phyloP scores from a whole-genome alignment of 1,284 basidiomycete genomes.

The Tremellales sp. region DNA sequence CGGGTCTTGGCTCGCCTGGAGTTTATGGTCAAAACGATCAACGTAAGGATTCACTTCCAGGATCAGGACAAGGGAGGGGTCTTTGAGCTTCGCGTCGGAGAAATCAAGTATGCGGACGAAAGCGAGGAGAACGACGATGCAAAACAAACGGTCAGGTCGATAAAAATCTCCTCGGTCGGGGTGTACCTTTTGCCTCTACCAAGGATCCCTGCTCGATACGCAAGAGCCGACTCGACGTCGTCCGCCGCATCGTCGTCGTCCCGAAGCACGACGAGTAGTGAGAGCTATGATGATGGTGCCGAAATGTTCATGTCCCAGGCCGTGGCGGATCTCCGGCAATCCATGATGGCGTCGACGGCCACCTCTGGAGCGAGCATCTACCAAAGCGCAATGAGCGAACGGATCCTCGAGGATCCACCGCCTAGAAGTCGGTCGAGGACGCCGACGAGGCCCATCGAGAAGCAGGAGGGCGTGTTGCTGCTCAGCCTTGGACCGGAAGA shows the following conservation, averaged over 20 bases:
- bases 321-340: slow-evolving; percentile 50
- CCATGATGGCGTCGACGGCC: slow-evolving; percentile 17
- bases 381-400: slow-evolving; percentile 22
- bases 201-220: background rate
- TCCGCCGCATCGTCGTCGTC: slow-evolving; percentile 22
- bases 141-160: slow-evolving; percentile 18
- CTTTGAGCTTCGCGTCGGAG: slow-evolving; percentile 40
- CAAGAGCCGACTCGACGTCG: slow-evolving; percentile 3
- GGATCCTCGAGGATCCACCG: slow-evolving; percentile 14
- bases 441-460: slow-evolving; percentile 4
- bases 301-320: slow-evolving; percentile 53
- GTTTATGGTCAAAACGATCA: slow-evolving; percentile 66
- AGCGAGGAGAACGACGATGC: slow-evolving; percentile 7
- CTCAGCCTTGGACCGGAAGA: slow-evolving; percentile 41
- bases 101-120: slow-evolving; percentile 44
- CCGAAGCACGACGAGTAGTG: slow-evolving; percentile 13
- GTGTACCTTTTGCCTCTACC: slow-evolving; percentile 26
- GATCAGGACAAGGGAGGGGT: slow-evolving; percentile 29
- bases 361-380: slow-evolving; percentile 34
- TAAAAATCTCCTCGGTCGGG: slow-evolving; percentile 24
- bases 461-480: slow-evolving; percentile 20
- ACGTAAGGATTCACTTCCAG: slow-evolving; percentile 49
- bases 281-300: slow-evolving; percentile 30
- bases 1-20: slow-evolving; percentile 75
- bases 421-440: slow-evolving; percentile 2